These are phyloP conservation scores for Ramalina intermedia DNA, from an alignment of 495 filamentous ascomycete species.

Conservation along the genomic window DNA sequence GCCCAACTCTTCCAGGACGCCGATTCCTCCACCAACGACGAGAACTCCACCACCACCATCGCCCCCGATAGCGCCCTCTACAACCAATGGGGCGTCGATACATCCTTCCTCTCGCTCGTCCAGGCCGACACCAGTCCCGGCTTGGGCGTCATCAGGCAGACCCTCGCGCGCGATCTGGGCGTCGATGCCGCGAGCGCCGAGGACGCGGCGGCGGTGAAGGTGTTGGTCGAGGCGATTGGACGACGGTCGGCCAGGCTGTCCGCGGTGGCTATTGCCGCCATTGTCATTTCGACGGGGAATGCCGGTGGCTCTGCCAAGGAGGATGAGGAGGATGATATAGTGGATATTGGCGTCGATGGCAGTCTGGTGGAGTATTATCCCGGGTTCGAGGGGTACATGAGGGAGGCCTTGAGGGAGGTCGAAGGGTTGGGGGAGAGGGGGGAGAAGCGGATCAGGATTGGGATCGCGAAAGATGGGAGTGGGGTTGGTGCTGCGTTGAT, in stretches of 20 bases:
- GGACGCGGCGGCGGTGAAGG: constrained; percentile 71
- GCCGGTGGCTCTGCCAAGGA: constrained; percentile 28
- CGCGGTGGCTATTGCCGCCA: constrained; percentile 71
- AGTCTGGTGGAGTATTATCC: constrained; percentile 18
- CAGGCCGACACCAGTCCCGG: constrained; percentile 56
- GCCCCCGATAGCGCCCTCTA: constrained; percentile 49
- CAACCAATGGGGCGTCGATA: constrained; percentile 80
- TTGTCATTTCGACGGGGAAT: constrained; percentile 60
- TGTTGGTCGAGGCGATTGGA: constrained; percentile 67
- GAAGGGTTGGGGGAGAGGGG: constrained; percentile 19
- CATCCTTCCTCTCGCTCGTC: constrained; percentile 66
- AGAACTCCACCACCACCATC: constrained; percentile 43
- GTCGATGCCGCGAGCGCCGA: constrained; percentile 55
- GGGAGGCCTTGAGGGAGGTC: constrained; percentile 21
- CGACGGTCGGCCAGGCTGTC: constrained; percentile 79
- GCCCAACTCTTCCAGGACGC: constrained; percentile 56
- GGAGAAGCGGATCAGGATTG: constrained; percentile 22
- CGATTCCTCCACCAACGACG: constrained; percentile 46
- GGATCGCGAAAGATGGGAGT: constrained; percentile 26
- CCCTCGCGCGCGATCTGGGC: constrained; percentile 60
- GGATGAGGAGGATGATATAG: constrained; percentile 15
- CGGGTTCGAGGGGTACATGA: constrained; percentile 21
- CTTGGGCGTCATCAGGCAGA: constrained; percentile 50
- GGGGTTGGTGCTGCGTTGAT: constrained; percentile 27
- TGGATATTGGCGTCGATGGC: constrained; percentile 20